phyloP scores from a whole-genome alignment of 2,329 filamentous ascomycete species.

The Cytospora piceicola region DNA sequence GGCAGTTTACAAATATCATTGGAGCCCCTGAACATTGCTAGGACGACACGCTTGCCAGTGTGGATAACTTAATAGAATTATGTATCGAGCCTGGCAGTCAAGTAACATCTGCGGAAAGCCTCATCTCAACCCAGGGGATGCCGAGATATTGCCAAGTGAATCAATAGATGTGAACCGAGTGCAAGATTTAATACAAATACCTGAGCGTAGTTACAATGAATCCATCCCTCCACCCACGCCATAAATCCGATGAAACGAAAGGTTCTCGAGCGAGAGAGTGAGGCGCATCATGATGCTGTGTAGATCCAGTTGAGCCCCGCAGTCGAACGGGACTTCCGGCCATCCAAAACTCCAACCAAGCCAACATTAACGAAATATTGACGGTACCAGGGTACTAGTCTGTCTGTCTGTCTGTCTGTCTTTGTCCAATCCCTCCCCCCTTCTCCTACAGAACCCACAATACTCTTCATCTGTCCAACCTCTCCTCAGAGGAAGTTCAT shows the following conservation, averaged over 20 bases:
- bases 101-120: not conserved
- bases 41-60: not conserved
- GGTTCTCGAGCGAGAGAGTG: slow-evolving; percentile 11
- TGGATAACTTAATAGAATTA: not conserved
- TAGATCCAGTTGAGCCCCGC: slow-evolving; percentile 4
- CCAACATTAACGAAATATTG: slow-evolving; percentile 23
- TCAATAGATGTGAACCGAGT: not conserved
- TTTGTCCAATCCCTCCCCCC: slow-evolving; percentile 21
- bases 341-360: slow-evolving; percentile 29
- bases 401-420: slow-evolving; percentile 2
- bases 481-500: slow-evolving; percentile 53
- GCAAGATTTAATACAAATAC: slow-evolving; percentile 23
- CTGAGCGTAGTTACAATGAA: slow-evolving; percentile 25
- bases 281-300: slow-evolving; percentile 6
- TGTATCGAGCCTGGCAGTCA: not conserved
- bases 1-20: not conserved
- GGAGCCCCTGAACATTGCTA: not conserved
- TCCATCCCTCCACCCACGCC: slow-evolving; percentile 13
- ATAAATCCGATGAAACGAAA: slow-evolving; percentile 24
- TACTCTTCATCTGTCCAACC: not conserved
- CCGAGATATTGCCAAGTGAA: not conserved
- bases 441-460: not conserved
- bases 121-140: not conserved
- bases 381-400: slow-evolving; percentile 14
- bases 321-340: slow-evolving; percentile 13